These are phyloP conservation scores for Penicillium crustosum DNA, from an alignment of 2,329 filamentous ascomycete genomes.

Conservation along the genomic window DNA sequence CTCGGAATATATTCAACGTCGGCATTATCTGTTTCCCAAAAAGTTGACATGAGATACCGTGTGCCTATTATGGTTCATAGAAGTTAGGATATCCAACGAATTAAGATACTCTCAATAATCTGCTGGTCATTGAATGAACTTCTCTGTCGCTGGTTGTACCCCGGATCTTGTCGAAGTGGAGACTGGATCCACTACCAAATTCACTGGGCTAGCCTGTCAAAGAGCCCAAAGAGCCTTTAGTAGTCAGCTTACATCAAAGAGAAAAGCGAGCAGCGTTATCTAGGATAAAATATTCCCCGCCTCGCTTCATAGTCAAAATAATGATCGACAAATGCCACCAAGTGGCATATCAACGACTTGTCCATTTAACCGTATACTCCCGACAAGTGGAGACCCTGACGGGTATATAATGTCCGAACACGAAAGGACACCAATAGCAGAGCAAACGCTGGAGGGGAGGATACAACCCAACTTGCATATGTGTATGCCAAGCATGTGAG, in stretches of 20 bases:
- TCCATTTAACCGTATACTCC: not conserved
- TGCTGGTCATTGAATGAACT: not conserved
- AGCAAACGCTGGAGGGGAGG: constrained; percentile 1
- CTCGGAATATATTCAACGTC: not conserved
- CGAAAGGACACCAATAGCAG: not conserved
- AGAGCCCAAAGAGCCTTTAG: not conserved
- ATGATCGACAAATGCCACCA: not conserved
- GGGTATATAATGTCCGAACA: not conserved
- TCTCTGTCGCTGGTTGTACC: not conserved
- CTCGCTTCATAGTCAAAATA: not conserved
- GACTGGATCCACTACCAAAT: not conserved
- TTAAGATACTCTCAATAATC: not conserved
- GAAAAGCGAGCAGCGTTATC: not conserved
- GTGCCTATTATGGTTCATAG: not conserved
- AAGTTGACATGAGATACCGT: not conserved
- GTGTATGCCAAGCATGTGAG: not conserved
- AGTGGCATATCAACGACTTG: not conserved
- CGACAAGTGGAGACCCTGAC: not conserved
- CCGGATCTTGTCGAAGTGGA: not conserved
- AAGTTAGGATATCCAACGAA: not conserved
- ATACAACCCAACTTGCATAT: not conserved
- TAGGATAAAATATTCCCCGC: not conserved
- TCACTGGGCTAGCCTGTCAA: not conserved
- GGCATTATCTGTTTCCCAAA: not conserved
- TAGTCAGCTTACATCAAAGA: not conserved